Evolutionary conservation across 2,329 filamentous ascomycete genomes (phyloP).

Genomic region (Huntiella bhutanensis): DNA sequence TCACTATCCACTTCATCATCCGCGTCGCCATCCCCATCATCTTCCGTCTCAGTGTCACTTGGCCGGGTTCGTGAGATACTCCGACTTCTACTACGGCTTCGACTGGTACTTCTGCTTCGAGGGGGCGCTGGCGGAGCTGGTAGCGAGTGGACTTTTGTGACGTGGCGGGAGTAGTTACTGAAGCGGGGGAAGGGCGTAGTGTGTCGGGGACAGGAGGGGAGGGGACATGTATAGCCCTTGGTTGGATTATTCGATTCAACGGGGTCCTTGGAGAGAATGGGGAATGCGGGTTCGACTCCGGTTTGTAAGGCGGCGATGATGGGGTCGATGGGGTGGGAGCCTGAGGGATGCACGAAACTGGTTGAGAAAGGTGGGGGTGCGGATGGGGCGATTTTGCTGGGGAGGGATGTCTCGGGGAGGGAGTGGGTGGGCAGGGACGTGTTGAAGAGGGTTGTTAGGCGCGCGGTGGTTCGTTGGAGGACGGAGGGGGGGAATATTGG

Average conservation of each 20-base stretch:
- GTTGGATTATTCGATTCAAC: not conserved
- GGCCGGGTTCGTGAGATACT: constrained; percentile 19
- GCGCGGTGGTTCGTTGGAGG: constrained; percentile 48
- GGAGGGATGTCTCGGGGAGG: constrained; percentile 21
- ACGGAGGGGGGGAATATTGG: constrained; percentile 48
- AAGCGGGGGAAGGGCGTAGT: constrained; percentile 20
- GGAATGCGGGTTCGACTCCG: constrained; percentile 14
- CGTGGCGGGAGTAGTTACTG: constrained; percentile 21
- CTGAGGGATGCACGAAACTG: not conserved
- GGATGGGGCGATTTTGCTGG: not conserved
- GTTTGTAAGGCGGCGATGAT: constrained; percentile 14
- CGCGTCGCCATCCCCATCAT: constrained; percentile 2
- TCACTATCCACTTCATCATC: constrained; percentile 23
- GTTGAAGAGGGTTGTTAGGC: constrained; percentile 59
- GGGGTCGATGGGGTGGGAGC: constrained; percentile 11
- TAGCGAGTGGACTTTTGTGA: constrained; percentile 21
- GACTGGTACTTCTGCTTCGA: not conserved
- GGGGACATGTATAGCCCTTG: constrained; percentile 19
- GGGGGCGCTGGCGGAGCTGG: constrained; percentile 3
- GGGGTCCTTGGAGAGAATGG: not conserved
- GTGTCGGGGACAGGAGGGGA: constrained; percentile 21
- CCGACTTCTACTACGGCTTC: constrained; percentile 14
- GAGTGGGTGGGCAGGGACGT: constrained; percentile 48
- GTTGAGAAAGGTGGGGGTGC: not conserved
- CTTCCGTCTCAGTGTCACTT: constrained; percentile 15